Percentiles rank a stretch among this genome's conserved stretches.
These are phyloP conservation scores for Volvox reticuliferus DNA, from an alignment of 139 green algal species.

Conservation along the genomic window DNA sequence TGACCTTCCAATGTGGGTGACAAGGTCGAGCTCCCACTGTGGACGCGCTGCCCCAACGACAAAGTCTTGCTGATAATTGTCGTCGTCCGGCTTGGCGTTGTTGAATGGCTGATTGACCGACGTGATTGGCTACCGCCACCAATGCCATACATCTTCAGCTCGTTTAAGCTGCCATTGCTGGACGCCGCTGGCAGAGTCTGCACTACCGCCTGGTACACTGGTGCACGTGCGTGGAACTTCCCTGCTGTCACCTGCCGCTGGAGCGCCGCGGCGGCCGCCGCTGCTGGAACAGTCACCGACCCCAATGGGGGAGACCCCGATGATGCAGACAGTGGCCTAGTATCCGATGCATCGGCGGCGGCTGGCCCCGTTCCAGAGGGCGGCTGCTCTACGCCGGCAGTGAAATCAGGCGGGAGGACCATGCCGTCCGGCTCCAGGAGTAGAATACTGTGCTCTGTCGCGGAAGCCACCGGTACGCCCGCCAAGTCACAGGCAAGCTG, in stretches of 20 bases:
- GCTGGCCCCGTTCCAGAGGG: too few relatives aligned
- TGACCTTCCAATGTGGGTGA: neutral
- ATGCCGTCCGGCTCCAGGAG: neutral
- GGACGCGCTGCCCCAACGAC: neutral
- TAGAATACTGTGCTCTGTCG: neutral
- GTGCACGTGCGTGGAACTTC: neutral
- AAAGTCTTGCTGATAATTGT: slow-evolving; percentile 11
- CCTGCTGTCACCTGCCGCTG: neutral
- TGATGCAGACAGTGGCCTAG: too few relatives aligned
- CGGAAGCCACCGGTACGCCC: slow-evolving; percentile 23
- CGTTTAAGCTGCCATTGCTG: neutral
- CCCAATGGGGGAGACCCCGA: neutral
- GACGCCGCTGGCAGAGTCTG: neutral
- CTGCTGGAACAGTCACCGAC: neutral
- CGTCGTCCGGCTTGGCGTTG: neutral
- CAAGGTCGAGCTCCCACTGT: neutral
- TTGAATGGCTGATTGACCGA: neutral
- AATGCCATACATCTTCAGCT: neutral
- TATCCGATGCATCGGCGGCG: too few relatives aligned
- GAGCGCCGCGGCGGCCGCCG: neutral
- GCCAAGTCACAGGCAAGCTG: slow-evolving; percentile 40
- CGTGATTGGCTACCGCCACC: neutral
- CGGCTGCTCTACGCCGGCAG: too few relatives aligned
- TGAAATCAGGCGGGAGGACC: too few relatives aligned
- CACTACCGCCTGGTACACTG: neutral